Evolutionary conservation across 2,329 filamentous ascomycete genomes (phyloP), one percentile per base, ranked within the genome.

Genomic region (Colletotrichum paranaense): DNA sequence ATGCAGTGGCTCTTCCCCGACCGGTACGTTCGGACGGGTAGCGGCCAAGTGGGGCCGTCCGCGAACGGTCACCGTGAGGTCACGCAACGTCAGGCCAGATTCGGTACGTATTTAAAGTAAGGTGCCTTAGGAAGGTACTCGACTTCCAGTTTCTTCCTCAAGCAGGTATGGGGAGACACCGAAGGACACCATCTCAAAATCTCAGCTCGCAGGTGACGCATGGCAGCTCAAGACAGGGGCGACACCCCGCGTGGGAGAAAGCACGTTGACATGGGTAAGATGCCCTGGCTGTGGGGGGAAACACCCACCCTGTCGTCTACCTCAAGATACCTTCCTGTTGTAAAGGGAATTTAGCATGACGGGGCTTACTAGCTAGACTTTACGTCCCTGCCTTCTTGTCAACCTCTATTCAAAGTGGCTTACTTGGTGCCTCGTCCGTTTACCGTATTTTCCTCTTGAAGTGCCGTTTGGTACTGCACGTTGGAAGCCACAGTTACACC

Each of bases 11-110:
- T 12, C 26, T 69, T 56, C 4, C 53, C 42, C 55, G 42, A 46
- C 66, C 66, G 52, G 69, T 58, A 59, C 49, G 53, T 53, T 59
- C 58, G 64, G 69, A 63, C 58, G 69, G 66, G 59, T 49, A 59
- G 52, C 58, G 59, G 53, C 30, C 52, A 69, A 63, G 69, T 49
- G 69, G 59, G 69, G 69, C 66, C 69, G 69, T 57, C 28, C 68
- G 56, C 26, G 28, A 62, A 56, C 35, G 64, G 49, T 55, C 59
- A n/a, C 7, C 24, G 42, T 26, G 32, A 26, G 26, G 59, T 49
- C 46, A 55, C 30, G 22, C 58, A 68, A 42, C 32, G 26, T 67
- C 35, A 62, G 56, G 46, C 60, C 68, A 67, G 46, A n/a, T 4
- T 38, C n/a, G 59, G 38, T 55, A 55, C 52, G 52, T 55, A 55